Evolutionary conservation across 2,329 filamentous ascomycete genomes (phyloP), one percentile per base, ranked within the genome.

Genomic region (Penicillium sumatraense): DNA sequence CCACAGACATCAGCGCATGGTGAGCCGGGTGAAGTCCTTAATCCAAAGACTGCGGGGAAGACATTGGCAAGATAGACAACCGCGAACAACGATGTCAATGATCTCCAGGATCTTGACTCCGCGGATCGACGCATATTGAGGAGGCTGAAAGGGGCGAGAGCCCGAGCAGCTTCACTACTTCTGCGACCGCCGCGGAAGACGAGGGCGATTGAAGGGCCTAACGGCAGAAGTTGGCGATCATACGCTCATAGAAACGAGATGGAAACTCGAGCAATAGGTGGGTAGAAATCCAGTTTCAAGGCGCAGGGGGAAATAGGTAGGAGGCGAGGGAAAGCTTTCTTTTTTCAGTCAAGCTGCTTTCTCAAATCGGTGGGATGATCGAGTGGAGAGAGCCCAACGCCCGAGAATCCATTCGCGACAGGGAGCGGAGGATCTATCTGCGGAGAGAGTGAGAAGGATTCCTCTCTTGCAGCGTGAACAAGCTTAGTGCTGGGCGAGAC

Each of bases 1-100:
- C 65, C 67, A 57, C 75, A 78, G 16, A 63, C 51, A 51, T 59
- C 59, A 21, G 62, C 61, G 54, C 75, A 78, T n/a, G 75, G 73
- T n/a, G 75, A 75, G n/a, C 73, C 71, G 1, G 55, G 40, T 2
- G 74, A 68, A 7, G 72, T 71, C 48, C 63, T 65, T 45, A 77
- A 52, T 13, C 65, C 68, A 16, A 60, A 44, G 40, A 60, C 68
- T 27, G 51, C 54, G 9, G 66, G 60, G 41, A 63, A 49, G 49
- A 68, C 49, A 49, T 56, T 63, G 51, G 57, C 57, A 36, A 68
- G 51, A 45, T 64, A 44, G 20, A 64, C 23, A 40, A 65, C 50
- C 31, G 57, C 59, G 23, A 61, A 26, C 21, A 57, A 6, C 27
- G 55, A 51, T 16, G 61, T 59, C 58, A 64, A 61, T 46, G 55